These are phyloP conservation scores for Nitzschia inconspicua DNA, from an alignment of 108 stramenopile genomes.

Conservation along the genomic window DNA sequence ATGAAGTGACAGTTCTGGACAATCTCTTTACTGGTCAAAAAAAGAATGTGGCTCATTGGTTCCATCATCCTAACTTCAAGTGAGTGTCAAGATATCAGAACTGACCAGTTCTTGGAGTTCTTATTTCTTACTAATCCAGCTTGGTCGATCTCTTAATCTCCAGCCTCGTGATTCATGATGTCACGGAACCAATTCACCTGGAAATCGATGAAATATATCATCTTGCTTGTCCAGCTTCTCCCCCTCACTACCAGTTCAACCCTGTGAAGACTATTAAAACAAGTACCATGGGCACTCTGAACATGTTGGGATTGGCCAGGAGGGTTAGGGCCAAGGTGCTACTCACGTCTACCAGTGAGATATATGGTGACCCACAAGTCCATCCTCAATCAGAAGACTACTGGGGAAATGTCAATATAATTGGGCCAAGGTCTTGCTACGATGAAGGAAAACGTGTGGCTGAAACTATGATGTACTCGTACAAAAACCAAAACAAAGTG, in stretches of 20 bases:
- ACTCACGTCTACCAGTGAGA: slow-evolving; percentile 94
- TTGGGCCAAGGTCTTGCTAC: slow-evolving; percentile 98
- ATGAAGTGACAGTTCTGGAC: slow-evolving; percentile 96
- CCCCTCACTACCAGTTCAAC: slow-evolving; percentile 99
- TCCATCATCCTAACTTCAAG: slow-evolving; percentile 93
- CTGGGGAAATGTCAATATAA: slow-evolving; percentile 98
- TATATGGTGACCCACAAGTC: slow-evolving; percentile 83
- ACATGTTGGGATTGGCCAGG: slow-evolving; percentile 99
- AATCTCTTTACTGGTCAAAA: slow-evolving; percentile 98
- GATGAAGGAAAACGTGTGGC: slow-evolving; percentile 99
- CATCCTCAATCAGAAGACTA: slow-evolving; percentile 96
- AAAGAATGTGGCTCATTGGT: slow-evolving; percentile 96
- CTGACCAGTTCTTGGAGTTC: slow-evolving; percentile 60
- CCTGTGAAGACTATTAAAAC: slow-evolving; percentile 99
- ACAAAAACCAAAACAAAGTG: slow-evolving; percentile 86
- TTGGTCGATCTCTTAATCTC: slow-evolving; percentile 64
- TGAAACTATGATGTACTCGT: slow-evolving; percentile 99
- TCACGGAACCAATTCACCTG: slow-evolving; percentile 94
- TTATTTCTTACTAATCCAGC: slow-evolving; percentile 94
- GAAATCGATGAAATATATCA: slow-evolving; percentile 99
- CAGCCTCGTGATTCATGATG: slow-evolving; percentile 91
- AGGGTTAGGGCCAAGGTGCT: slow-evolving; percentile 94
- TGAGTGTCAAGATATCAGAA: slow-evolving; percentile 89
- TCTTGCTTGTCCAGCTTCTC: slow-evolving; percentile 98
- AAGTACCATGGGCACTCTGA: slow-evolving; percentile 93